A percentile compares a stretch with the other conserved stretches of the same genome.
Conservation (phyloP, 2,329 filamentous ascomycete genomes). For the Cladosporium austrohemisphaericum region DNA sequence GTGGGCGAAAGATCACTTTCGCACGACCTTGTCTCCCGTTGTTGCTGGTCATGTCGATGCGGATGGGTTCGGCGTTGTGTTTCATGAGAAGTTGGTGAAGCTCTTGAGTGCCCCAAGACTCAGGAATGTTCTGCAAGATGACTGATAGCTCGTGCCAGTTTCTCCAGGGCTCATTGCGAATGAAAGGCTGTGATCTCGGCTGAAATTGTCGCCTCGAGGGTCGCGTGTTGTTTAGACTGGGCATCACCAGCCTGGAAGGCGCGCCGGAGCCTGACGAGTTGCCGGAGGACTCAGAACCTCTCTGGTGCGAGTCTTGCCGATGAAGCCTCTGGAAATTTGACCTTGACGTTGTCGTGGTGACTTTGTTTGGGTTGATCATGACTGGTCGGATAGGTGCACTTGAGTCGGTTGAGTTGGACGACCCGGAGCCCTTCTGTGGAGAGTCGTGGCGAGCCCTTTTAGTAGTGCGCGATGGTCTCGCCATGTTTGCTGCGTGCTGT, state of each 20-base stretch:
- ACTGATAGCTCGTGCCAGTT: conserved; percentile 20
- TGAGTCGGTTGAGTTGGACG: background rate
- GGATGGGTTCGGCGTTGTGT: conserved; percentile 18
- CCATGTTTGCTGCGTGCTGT: no score
- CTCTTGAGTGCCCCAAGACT: conserved; percentile 21
- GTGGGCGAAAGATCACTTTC: conserved; percentile 23
- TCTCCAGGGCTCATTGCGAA: background rate
- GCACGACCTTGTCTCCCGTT: conserved; percentile 11
- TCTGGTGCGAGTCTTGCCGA: background rate
- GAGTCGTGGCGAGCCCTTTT: background rate
- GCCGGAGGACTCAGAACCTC: no score
- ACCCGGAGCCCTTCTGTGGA: background rate
- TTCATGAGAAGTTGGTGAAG: conserved; percentile 20
- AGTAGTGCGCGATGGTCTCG: no score
- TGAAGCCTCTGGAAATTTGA: background rate
- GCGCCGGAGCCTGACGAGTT: no score
- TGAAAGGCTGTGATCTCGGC: no score
- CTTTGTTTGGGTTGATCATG: background rate
- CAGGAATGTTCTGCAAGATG: conserved; percentile 19
- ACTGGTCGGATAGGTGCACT: background rate
- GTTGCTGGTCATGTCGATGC: conserved; percentile 21
- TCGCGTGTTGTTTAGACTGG: background rate
- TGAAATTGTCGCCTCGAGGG: no score
- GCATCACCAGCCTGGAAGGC: background rate
- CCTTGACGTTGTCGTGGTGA: background rate